Evolutionary conservation across 2,329 filamentous ascomycete species (phyloP), one percentile per base, ranked within the genome.

Genomic region (Dothidotthia symphoricarpi): DNA sequence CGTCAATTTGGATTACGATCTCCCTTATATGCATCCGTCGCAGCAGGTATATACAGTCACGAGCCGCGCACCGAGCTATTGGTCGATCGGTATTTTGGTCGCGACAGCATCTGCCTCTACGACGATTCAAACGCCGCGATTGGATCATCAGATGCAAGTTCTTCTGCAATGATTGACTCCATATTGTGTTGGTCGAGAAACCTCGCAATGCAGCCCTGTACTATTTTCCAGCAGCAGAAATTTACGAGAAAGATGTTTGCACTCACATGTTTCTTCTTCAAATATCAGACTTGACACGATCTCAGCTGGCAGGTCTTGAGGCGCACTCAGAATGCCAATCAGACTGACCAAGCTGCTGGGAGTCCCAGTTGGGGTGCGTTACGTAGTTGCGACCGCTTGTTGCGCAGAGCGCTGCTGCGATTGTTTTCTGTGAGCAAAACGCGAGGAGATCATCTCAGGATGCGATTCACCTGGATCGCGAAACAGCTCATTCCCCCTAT

Each of bases 381-480:
- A 71, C 75, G 58, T 84, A 84, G 61, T 84, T 83, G 56, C 84
- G 69, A 5, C 75, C 65, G 16, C 43, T 41, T 2, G 47, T 36
- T 6, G 40, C 41, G 9, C 78, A 69, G 13, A 82, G 64, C 4
- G 49, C 50, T 0, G 55, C 57, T 10, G 55, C 53, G 12, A 60
- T 36, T 35, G 51, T 45, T 43, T 11, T 7, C 3, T 13, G 6
- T 37, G 9, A 19, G 27, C 10, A 25, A 14, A 2, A n/a, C n/a
- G n/a, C 1, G 8, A 6, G 3, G 16, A 4, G 3, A 13, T 12
- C 3, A 4, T 10, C 4, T 7, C 3, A 28, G 25, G 24, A 16
- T 5, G 16, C 8, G 12, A 17, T 24, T 9, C 14, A 60, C 28
- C 8, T 51, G 37, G 8, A 60, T 51, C 1, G 60, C 58, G 24